Conservation (phyloP, 106 monocot genomes). For the Cymbidium sinense region DNA sequence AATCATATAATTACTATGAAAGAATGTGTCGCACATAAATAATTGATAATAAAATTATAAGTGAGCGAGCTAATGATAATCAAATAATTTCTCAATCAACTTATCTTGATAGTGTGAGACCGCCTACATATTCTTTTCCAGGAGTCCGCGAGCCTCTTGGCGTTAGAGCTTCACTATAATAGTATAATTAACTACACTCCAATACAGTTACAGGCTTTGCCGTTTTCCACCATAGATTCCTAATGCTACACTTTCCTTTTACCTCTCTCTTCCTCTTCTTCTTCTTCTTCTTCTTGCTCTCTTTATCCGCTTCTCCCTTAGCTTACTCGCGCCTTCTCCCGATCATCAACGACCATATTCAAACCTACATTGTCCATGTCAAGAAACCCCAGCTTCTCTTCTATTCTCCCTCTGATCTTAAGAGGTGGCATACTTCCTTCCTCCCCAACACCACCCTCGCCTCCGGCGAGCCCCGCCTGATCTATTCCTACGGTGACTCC, state of each 20-base stretch:
- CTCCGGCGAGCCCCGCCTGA: conserved; percentile 10
- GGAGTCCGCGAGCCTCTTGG: too few relatives aligned
- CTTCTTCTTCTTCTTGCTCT: neutral
- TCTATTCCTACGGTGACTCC: conserved; percentile 34
- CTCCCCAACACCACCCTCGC: conserved; percentile 7
- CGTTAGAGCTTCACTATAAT: too few relatives aligned
- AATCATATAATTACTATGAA: too few relatives aligned
- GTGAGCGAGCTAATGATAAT: too few relatives aligned
- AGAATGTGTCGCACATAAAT: too few relatives aligned
- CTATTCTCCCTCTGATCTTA: neutral
- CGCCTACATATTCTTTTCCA: too few relatives aligned
- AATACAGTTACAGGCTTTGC: neutral
- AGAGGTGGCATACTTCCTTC: conserved; percentile 34
- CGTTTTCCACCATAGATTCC: conserved; percentile 2
- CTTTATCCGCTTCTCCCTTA: too few relatives aligned
- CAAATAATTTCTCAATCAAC: too few relatives aligned
- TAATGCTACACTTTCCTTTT: neutral
- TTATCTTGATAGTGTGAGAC: too few relatives aligned
- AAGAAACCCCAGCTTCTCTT: neutral
- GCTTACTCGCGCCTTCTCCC: neutral
- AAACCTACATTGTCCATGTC: conserved; percentile 20
- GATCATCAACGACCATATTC: conserved; percentile 1
- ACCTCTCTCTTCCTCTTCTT: neutral
- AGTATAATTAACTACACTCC: too few relatives aligned
- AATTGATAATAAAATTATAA: too few relatives aligned